These are phyloP conservation scores for Baorangia bicolor DNA, from an alignment of 768 basidiomycete genomes.

Conservation along the genomic window DNA sequence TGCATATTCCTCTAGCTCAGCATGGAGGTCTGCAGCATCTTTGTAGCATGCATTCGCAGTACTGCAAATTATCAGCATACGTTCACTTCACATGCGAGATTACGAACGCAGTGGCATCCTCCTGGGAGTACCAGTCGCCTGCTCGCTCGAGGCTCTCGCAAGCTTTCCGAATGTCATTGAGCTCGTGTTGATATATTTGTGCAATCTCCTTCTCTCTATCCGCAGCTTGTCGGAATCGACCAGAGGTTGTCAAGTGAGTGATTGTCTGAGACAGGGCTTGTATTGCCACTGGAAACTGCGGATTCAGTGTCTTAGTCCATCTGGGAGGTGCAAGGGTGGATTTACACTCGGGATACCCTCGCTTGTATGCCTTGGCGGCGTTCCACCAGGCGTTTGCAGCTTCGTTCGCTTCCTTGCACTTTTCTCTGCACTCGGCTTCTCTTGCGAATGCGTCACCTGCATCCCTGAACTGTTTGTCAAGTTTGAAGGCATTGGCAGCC, in stretches of 20 bases:
- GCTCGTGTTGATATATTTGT: conserved; percentile 85
- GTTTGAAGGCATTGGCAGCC: conserved; percentile 89
- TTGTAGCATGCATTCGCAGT: conserved; percentile 96
- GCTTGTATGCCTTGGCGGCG: conserved; percentile 94
- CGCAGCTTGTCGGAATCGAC: conserved; percentile 95
- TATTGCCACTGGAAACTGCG: conserved; percentile 68
- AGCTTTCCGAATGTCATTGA: conserved; percentile 76
- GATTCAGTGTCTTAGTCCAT: conserved; percentile 8
- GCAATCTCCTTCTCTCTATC: conserved; percentile 98
- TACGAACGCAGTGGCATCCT: conserved; percentile 92
- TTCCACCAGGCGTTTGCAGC: conserved; percentile 99
- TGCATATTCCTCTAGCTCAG: conserved; percentile 81
- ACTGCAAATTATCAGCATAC: conserved; percentile 41
- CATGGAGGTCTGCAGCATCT: conserved; percentile 94
- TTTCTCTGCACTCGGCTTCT: conserved; percentile 93
- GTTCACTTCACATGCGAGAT: neutral
- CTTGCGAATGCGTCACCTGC: conserved; percentile 90
- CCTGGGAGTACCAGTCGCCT: conserved; percentile 96
- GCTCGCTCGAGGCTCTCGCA: conserved; percentile 91
- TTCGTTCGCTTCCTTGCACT: conserved; percentile 84
- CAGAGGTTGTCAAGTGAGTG: conserved; percentile 73
- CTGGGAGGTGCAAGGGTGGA: conserved; percentile 3
- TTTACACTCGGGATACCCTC: conserved; percentile 80
- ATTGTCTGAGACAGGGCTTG: conserved; percentile 85
- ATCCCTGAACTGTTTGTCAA: conserved; percentile 89